A percentile compares a stretch with the other conserved stretches of the same genome.
Evolutionary conservation across 169 alveolate species (phyloP).

Genomic region (Cryptosporidium viatorum): DNA sequence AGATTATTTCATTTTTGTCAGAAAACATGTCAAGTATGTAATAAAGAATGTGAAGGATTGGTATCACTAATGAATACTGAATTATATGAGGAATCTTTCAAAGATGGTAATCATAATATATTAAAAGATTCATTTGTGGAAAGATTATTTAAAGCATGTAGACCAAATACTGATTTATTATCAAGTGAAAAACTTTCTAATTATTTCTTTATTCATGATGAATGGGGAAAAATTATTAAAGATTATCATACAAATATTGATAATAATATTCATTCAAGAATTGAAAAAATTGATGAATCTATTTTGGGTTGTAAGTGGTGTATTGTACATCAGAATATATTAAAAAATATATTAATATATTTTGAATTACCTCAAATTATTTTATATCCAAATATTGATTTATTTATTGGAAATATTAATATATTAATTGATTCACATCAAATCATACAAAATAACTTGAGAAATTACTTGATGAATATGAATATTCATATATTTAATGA

Average conservation of each 20-base stretch:
- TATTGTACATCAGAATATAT: conserved; percentile 35
- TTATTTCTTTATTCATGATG: conserved; percentile 3
- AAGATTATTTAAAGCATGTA: conserved; percentile 50
- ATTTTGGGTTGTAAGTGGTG: conserved; percentile 51
- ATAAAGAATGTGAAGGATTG: conserved; percentile 66
- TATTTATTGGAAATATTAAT: conserved; percentile 53
- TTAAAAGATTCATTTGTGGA: conserved; percentile 32
- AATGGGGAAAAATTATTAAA: neutral
- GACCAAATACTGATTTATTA: conserved; percentile 46
- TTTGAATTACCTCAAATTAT: conserved; percentile 53
- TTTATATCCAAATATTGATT: conserved; percentile 58
- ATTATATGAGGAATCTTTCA: conserved; percentile 20
- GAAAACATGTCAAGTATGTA: conserved; percentile 54
- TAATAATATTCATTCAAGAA: neutral
- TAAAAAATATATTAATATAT: conserved; percentile 15
- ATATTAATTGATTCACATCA: conserved; percentile 36
- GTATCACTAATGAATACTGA: conserved; percentile 41
- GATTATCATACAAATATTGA: neutral
- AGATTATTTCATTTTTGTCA: conserved; percentile 60
- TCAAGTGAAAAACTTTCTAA: conserved; percentile 11
- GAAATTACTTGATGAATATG: conserved; percentile 12
- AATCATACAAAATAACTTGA: conserved; percentile 8
- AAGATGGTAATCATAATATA: neutral
- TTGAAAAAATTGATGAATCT: neutral
- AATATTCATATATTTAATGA: conserved; percentile 2